These are phyloP conservation scores for Dicorynia guianensis DNA, from an alignment of 306 rosid species.

Conservation along the genomic window DNA sequence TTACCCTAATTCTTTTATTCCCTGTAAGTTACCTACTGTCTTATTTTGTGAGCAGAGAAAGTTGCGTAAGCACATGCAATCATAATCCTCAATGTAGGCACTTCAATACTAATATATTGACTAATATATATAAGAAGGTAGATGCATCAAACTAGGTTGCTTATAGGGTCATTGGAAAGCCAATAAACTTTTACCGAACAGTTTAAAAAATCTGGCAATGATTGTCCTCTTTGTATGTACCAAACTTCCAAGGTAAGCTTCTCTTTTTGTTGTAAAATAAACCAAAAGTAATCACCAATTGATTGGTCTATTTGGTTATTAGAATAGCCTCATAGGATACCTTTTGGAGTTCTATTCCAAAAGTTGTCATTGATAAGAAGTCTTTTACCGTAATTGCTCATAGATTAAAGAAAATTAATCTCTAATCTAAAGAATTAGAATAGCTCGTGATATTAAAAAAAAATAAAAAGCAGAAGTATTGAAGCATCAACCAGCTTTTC, in stretches of 20 bases:
- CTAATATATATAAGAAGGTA: conserved; percentile 11
- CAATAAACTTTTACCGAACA: conserved; percentile 21
- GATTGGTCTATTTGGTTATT: too few relatives aligned
- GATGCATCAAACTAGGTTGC: conserved; percentile 21
- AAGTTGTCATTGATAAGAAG: too few relatives aligned
- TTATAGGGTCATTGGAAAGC: conserved; percentile 24
- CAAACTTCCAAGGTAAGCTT: conserved; percentile 53
- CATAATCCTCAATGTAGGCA: conserved; percentile 27
- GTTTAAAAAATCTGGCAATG: conserved; percentile 40
- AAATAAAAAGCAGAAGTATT: too few relatives aligned
- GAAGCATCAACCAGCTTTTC: neutral
- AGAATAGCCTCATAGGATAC: too few relatives aligned
- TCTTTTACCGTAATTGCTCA: too few relatives aligned
- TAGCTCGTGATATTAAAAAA: too few relatives aligned
- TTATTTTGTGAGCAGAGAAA: neutral
- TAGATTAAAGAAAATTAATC: too few relatives aligned
- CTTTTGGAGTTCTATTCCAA: too few relatives aligned
- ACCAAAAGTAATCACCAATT: too few relatives aligned
- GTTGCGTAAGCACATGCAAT: conserved; percentile 38
- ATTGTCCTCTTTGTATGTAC: conserved; percentile 39
- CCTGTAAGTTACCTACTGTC: conserved; percentile 19
- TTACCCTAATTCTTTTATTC: conserved; percentile 10
- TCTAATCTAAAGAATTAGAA: too few relatives aligned
- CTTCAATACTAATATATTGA: conserved; percentile 18
- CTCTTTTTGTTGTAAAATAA: conserved; percentile 9